Evolutionary conservation across 257 asterid species (phyloP).

Genomic region (Przewalskia tangutica): DNA sequence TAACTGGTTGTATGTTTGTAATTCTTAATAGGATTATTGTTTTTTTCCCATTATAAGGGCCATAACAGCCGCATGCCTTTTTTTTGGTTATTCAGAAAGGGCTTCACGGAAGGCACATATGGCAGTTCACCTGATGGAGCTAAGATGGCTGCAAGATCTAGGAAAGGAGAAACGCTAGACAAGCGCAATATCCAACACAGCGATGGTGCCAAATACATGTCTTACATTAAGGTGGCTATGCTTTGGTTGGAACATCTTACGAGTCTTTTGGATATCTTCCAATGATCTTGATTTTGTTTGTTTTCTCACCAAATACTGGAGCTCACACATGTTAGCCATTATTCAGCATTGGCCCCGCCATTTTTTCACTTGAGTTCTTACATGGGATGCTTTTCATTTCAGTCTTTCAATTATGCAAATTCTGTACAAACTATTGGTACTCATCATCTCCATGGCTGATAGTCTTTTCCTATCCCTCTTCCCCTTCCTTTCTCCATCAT

Average conservation of each 20-base stretch:
- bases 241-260: background rate
- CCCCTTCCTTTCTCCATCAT: background rate
- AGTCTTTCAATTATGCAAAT: background rate
- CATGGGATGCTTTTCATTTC: background rate
- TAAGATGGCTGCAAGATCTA: slow-evolving; percentile 28
- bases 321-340: background rate
- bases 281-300: background rate
- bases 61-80: slow-evolving; percentile 9
- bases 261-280: slow-evolving; percentile 6
- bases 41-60: background rate
- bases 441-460: background rate
- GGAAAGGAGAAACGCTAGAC: slow-evolving; percentile 46
- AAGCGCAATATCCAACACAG: slow-evolving; percentile 49
- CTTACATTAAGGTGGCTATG: slow-evolving; percentile 71
- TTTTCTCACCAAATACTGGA: background rate
- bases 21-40: background rate
- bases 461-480: background rate
- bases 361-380: background rate
- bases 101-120: slow-evolving; percentile 26
- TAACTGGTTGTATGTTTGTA: slow-evolving; percentile 3
- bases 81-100: slow-evolving; percentile 42
- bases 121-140: slow-evolving; percentile 38
- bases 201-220: slow-evolving; percentile 89
- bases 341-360: background rate
- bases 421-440: background rate